Conservation (phyloP, 2,329 filamentous ascomycete genomes). For the Trichoderma atrobrunneum region DNA sequence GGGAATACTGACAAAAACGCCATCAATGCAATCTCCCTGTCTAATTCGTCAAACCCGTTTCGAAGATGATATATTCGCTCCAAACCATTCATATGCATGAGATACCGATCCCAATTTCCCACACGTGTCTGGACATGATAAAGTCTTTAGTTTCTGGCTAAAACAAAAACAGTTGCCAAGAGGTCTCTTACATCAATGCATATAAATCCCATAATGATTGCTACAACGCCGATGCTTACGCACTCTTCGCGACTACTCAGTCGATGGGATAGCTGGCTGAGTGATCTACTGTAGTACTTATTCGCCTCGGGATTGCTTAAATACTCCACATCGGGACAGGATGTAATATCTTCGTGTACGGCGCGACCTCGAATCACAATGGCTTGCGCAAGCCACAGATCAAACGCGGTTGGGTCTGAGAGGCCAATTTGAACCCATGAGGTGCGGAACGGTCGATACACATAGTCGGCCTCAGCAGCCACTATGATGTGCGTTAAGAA, state of each 20-base stretch:
- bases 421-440: slow-evolving; percentile 2
- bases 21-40: neutral
- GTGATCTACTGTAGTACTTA: neutral
- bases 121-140: neutral
- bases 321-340: neutral
- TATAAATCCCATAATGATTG: slow-evolving; percentile 8
- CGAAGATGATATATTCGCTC: slow-evolving; percentile 1
- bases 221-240: neutral
- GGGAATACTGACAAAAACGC: neutral
- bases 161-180: rapidly evolving
- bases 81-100: slow-evolving; percentile 3
- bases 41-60: neutral
- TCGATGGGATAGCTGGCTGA: neutral
- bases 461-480: neutral
- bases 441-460: slow-evolving; percentile 1
- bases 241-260: neutral
- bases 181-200: neutral
- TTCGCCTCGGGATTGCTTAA: neutral
- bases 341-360: neutral
- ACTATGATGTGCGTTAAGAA: neutral
- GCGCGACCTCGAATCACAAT: neutral
- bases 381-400: neutral
- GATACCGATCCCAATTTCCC: neutral
- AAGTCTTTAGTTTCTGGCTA: neutral
- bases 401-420: neutral